A percentile compares a stretch with the other conserved stretches of the same genome.
phyloP scores from a whole-genome alignment of 2,329 filamentous ascomycete genomes.

The Venturia oleaginea region DNA sequence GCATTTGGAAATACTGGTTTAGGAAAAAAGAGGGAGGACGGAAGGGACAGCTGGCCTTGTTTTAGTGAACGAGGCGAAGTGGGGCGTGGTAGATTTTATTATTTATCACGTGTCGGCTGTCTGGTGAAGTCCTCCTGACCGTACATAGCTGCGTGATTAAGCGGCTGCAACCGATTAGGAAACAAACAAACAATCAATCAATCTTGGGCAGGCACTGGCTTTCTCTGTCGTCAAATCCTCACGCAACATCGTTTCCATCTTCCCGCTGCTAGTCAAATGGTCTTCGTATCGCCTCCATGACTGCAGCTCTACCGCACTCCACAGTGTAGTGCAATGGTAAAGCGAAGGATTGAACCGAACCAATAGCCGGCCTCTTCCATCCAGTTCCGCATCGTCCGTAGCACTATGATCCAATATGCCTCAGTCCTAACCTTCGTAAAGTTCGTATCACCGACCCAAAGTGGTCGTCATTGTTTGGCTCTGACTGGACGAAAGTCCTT shows the following conservation, averaged over 20 bases:
- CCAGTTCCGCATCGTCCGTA: not conserved
- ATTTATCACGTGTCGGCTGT: too few relatives aligned
- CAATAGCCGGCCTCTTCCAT: not conserved
- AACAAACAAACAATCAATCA: too few relatives aligned
- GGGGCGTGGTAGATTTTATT: too few relatives aligned
- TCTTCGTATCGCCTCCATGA: not conserved
- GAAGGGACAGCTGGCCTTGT: too few relatives aligned
- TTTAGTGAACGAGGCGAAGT: too few relatives aligned
- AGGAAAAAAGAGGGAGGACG: too few relatives aligned
- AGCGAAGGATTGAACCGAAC: not conserved
- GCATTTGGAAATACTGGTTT: too few relatives aligned
- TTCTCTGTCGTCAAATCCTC: not conserved
- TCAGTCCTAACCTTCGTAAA: not conserved
- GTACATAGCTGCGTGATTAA: too few relatives aligned
- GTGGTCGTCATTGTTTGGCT: not conserved
- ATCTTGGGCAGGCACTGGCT: too few relatives aligned
- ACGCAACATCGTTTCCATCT: not conserved
- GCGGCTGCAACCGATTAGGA: too few relatives aligned
- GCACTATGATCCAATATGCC: not conserved
- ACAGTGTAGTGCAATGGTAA: not conserved
- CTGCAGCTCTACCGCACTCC: not conserved
- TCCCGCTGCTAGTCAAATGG: not conserved
- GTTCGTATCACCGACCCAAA: not conserved
- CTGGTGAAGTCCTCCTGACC: too few relatives aligned
- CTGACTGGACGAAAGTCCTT: too few relatives aligned